Evolutionary conservation across 2,329 filamentous ascomycete genomes (phyloP), one percentile per base, ranked within the genome.

Genomic region (Sporothrix euskadiensis): DNA sequence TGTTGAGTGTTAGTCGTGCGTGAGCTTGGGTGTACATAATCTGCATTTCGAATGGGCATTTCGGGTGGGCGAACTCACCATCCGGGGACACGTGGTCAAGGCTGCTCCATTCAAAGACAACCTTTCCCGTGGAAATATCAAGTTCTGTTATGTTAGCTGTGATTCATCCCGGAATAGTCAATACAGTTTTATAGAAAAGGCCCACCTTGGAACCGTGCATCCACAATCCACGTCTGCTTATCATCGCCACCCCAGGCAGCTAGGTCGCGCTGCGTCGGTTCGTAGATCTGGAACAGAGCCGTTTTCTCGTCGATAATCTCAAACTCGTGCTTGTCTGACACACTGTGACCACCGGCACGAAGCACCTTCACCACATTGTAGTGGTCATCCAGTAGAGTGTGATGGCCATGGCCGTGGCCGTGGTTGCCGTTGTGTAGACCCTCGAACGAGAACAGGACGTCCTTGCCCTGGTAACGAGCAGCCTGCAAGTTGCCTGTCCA

Each of bases 81-180:
- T 83, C 81, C 1, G 85, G 86, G 59, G 83, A 81, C n/a, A 88
- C 81, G 78, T 89, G 85, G 73, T 89, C 86, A 10, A 89, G 79
- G 75, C 85, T 86, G 41, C 83, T 83, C 88, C 88, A 90, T 76
- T 90, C 87, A 75, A 89, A 90, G 12, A 89, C 75, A 3, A 90
- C 79, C 56, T 84, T 81, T 2, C 87, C 87, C 2, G 85, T 88
- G 32, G 85, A 82, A 57, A 88, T 85, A 73, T 88, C 84, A 16
- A 86, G 81, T 76, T 81, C 79, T 81, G 69, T 39, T 26, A 14
- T 39, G 71, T 75, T 12, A 56, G n/a, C 26, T 19, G 26, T 26
- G 26, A 26, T 26, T 26, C 26, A 26, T 26, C 26, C 26, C 26
- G 2, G 26, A 26, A 26, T 26, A 26, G 26, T 26, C 26, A 26